phyloP scores from a whole-genome alignment of 2,329 filamentous ascomycete species.

The Aspergillus sp. region DNA sequence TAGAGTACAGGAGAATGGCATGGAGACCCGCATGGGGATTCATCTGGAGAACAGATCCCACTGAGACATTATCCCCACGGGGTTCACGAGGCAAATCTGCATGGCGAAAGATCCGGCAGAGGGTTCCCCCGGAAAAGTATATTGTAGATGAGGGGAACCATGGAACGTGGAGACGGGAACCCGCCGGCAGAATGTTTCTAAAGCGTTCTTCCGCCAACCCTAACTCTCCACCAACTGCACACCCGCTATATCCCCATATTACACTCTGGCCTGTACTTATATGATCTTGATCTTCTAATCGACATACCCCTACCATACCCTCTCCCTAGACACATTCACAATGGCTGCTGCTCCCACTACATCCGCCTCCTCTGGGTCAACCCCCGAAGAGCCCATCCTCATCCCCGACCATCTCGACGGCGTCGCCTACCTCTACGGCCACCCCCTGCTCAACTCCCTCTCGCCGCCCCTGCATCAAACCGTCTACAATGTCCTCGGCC shows the following conservation, averaged over 20 bases:
- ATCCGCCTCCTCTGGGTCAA: constrained; percentile 5
- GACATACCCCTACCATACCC: neutral
- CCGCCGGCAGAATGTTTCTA: no score
- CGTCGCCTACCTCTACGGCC: constrained; percentile 56
- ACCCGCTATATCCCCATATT: neutral
- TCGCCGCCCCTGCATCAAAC: constrained; percentile 56
- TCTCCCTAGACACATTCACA: constrained; percentile 6
- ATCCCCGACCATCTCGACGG: constrained; percentile 41
- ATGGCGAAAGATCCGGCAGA: no score
- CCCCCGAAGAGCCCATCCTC: constrained; percentile 31
- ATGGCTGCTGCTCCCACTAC: constrained; percentile 22
- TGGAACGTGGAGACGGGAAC: neutral
- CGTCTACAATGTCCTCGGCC: constrained; percentile 49
- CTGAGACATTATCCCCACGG: constrained; percentile 5
- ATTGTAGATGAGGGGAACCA: no score
- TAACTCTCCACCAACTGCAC: no score
- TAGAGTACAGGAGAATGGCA: neutral
- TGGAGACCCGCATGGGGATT: no score
- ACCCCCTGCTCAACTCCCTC: constrained; percentile 56
- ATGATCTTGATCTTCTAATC: neutral
- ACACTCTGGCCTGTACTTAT: neutral
- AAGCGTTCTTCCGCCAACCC: no score
- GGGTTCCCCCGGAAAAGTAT: no score
- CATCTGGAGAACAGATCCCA: no score
- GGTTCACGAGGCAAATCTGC: neutral